Base-by-base conservation (phyloP, 129 eudicot genomes). In the Flaveria linearis region DNA sequence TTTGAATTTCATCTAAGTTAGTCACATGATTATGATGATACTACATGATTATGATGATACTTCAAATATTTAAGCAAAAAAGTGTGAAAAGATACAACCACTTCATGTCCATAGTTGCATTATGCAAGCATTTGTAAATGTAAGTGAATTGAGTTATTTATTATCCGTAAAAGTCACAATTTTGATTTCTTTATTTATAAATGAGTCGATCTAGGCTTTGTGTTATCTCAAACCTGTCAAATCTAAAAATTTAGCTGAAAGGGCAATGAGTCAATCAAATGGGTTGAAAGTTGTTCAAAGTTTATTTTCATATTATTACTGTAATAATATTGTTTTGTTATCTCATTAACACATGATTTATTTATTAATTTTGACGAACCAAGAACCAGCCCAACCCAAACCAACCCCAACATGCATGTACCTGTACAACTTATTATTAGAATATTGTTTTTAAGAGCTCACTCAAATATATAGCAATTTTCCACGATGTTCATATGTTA, bases 111-210 rank as follows among this genome's bases (percentile, higher is more conserved):
- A 56, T 16, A 68, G 9, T 33, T 33, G n/a, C 39, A 51, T 76
- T 41, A 18, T 55, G 53, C 28, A 39, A 30, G 28, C 46, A 76
- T 67, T 13, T 65, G 81, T 42, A 9, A 53, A 23, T 53, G 55
- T 14, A 53, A 42, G 12, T 20, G 4, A 56, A 47, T 8, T 30
- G 65, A 16, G 16, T 15, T 8, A 33, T 10, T 30, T 2, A 52
- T 28, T 28, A 28, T 18, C 13, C 16, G 5, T 30, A 15, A 30
- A 64, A 46, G 43, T 64, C 17, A 7, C 16, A 64, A 64, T 16
- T 64, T 64, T 7, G 22, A 15, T n/a, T 46, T 28, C 23, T 30
- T 64, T 64, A 7, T 13, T 16, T 64, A 28, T 26, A 46, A 64
- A 6, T 1, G 5, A 28, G 46, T 39, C 50, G 2, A 65, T 33